Percentiles rank a stretch among this genome's conserved stretches.
These are phyloP conservation scores for Steccherinum ochraceum DNA, from an alignment of 768 basidiomycete species.

Conservation along the genomic window DNA sequence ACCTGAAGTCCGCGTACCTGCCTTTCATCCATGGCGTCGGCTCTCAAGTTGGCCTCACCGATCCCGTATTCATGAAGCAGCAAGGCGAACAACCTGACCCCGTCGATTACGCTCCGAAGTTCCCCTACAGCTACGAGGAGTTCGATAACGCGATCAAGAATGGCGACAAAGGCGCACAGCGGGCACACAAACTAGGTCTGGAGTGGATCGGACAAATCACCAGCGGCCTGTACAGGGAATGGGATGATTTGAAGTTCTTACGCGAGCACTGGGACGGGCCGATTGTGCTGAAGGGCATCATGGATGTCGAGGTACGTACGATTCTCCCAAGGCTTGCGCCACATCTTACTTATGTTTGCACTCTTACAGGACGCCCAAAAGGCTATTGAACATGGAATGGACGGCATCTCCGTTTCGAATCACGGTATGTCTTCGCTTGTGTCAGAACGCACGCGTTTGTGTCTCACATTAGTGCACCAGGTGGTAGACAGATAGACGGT, in stretches of 20 bases:
- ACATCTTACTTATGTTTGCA: background rate
- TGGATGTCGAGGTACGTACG: slow-evolving; percentile 45
- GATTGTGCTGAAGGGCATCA: slow-evolving; percentile 73
- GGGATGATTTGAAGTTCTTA: slow-evolving; percentile 68
- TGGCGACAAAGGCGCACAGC: slow-evolving; percentile 42
- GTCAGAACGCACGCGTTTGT: background rate
- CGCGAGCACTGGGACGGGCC: slow-evolving; percentile 74
- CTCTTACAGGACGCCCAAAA: slow-evolving; percentile 53
- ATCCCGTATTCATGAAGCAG: slow-evolving; percentile 73
- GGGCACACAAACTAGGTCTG: slow-evolving; percentile 40
- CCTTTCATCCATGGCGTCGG: slow-evolving; percentile 66
- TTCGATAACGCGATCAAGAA: slow-evolving; percentile 33
- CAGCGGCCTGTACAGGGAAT: slow-evolving; percentile 56
- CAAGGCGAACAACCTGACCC: slow-evolving; percentile 40
- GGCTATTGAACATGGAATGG: slow-evolving; percentile 54
- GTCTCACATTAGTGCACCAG: slow-evolving; percentile 25
- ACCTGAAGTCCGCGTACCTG: slow-evolving; percentile 56
- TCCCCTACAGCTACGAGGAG: slow-evolving; percentile 53
- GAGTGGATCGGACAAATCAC: slow-evolving; percentile 61
- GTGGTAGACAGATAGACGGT: slow-evolving; percentile 74
- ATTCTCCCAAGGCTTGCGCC: background rate
- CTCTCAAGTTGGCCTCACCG: slow-evolving; percentile 59
- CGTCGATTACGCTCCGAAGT: slow-evolving; percentile 30
- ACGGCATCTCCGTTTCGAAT: slow-evolving; percentile 78
- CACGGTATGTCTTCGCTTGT: slow-evolving; percentile 43